Conservation (phyloP, 2,329 filamentous ascomycete genomes). For the Phyllosticta capitalensis region DNA sequence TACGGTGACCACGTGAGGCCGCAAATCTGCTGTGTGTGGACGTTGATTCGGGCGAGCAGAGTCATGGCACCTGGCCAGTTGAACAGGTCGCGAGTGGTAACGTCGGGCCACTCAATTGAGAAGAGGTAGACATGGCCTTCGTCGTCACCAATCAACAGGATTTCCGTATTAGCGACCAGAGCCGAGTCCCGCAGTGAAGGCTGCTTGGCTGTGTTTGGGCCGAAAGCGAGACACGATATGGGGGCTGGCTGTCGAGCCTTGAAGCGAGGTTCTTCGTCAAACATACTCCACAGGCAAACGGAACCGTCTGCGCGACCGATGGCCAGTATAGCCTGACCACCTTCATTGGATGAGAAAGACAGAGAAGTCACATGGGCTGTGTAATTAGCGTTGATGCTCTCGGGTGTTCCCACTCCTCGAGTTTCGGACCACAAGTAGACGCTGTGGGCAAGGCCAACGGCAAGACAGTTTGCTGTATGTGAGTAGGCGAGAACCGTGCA, state of each 20-base stretch:
- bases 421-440: slow-evolving; percentile 86
- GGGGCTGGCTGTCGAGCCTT: slow-evolving; percentile 61
- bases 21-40: slow-evolving; percentile 85
- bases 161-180: slow-evolving; percentile 58
- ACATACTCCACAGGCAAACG: slow-evolving; percentile 68
- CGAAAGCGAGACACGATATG: slow-evolving; percentile 74
- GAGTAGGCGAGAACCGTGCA: slow-evolving; percentile 87
- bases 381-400: slow-evolving; percentile 44
- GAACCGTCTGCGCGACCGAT: slow-evolving; percentile 71
- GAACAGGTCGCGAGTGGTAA: slow-evolving; percentile 53
- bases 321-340: slow-evolving; percentile 70
- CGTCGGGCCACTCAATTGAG: slow-evolving; percentile 67
- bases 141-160: slow-evolving; percentile 80
- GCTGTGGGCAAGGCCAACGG: slow-evolving; percentile 68
- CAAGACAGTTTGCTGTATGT: slow-evolving; percentile 61
- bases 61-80: slow-evolving; percentile 71
- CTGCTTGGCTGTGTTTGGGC: slow-evolving; percentile 49
- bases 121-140: slow-evolving; percentile 79
- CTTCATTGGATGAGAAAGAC: slow-evolving; percentile 76
- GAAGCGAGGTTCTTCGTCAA: slow-evolving; percentile 62
- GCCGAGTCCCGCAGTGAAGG: slow-evolving; percentile 41
- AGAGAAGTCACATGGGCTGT: slow-evolving; percentile 62
- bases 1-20: slow-evolving; percentile 80
- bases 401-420: slow-evolving; percentile 52
- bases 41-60: slow-evolving; percentile 63